Conservation (phyloP, 352 stramenopile species). For the Pilasporangium apinafurcum region DNA sequence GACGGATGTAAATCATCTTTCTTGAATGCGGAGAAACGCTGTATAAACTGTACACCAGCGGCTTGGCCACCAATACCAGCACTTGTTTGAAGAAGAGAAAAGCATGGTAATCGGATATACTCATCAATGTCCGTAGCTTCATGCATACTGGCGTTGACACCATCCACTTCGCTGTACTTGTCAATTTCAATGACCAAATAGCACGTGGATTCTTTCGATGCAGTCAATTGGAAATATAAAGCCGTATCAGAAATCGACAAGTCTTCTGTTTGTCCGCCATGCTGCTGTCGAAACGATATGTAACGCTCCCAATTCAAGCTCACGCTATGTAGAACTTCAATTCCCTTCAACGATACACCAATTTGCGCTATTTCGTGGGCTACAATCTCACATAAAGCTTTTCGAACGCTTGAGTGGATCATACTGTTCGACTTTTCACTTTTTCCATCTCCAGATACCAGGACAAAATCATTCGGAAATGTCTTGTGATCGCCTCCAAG, state of each 20-base stretch:
- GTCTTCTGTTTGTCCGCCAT: conserved; percentile 68
- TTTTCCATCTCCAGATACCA: conserved; percentile 69
- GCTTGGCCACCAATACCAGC: conserved; percentile 42
- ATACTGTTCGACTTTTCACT: conserved; percentile 64
- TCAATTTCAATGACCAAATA: conserved; percentile 85
- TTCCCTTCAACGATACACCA: conserved; percentile 66
- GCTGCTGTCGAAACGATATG: conserved; percentile 77
- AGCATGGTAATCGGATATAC: conserved; percentile 71
- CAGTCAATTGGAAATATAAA: conserved; percentile 78
- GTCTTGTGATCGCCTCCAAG: conserved; percentile 32
- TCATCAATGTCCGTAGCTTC: conserved; percentile 48
- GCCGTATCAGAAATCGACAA: conserved; percentile 80
- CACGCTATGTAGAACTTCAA: conserved; percentile 73
- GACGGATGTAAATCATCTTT: conserved; percentile 62
- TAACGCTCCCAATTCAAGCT: conserved; percentile 84
- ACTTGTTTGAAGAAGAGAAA: conserved; percentile 75
- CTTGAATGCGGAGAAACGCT: conserved; percentile 78
- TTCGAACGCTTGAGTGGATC: conserved; percentile 61
- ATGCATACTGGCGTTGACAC: conserved; percentile 39
- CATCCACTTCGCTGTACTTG: conserved; percentile 72
- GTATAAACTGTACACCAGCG: conserved; percentile 81
- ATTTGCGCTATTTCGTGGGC: conserved; percentile 77
- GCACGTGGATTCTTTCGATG: conserved; percentile 77
- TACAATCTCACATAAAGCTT: conserved; percentile 77
- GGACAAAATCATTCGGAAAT: conserved; percentile 53